Conservation (phyloP, 495 filamentous ascomycete species). For the Xylaria telfairii region DNA sequence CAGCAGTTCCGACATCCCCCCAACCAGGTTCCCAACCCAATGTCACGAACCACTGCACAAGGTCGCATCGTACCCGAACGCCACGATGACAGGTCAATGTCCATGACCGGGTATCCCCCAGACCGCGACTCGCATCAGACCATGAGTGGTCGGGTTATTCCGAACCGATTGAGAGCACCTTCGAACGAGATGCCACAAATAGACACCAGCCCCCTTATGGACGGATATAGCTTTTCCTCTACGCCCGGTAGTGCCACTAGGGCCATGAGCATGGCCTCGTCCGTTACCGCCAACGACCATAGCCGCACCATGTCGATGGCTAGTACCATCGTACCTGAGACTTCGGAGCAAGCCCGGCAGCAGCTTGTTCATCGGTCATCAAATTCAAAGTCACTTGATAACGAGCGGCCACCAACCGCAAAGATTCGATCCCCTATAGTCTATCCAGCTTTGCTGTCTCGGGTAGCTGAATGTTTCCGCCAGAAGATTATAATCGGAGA, state of each 20-base stretch:
- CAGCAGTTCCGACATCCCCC: constrained; percentile 78
- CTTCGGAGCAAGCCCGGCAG: constrained; percentile 42
- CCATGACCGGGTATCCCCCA: constrained; percentile 81
- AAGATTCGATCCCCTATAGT: constrained; percentile 76
- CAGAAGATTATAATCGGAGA: constrained; percentile 83
- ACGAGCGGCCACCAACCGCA: constrained; percentile 55
- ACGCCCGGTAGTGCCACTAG: constrained; percentile 53
- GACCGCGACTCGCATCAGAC: constrained; percentile 85
- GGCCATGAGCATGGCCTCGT: constrained; percentile 60
- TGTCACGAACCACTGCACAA: constrained; percentile 79
- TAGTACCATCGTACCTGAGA: constrained; percentile 68
- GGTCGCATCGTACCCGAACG: constrained; percentile 90
- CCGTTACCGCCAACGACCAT: constrained; percentile 48
- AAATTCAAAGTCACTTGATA: constrained; percentile 53
- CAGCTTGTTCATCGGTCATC: constrained; percentile 53
- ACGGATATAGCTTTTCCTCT: constrained; percentile 36
- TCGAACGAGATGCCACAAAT: constrained; percentile 38
- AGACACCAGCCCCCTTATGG: constrained; percentile 27
- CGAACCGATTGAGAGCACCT: constrained; percentile 55
- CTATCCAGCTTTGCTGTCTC: constrained; percentile 89
- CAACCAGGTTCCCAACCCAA: constrained; percentile 62
- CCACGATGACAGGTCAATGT: constrained; percentile 94
- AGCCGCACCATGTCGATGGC: constrained; percentile 85
- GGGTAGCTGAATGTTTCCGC: constrained; percentile 87
- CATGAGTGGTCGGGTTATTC: constrained; percentile 90